These are phyloP conservation scores for Teunomyces atbi DNA, from an alignment of 805 yeast genomes.

Conservation along the genomic window DNA sequence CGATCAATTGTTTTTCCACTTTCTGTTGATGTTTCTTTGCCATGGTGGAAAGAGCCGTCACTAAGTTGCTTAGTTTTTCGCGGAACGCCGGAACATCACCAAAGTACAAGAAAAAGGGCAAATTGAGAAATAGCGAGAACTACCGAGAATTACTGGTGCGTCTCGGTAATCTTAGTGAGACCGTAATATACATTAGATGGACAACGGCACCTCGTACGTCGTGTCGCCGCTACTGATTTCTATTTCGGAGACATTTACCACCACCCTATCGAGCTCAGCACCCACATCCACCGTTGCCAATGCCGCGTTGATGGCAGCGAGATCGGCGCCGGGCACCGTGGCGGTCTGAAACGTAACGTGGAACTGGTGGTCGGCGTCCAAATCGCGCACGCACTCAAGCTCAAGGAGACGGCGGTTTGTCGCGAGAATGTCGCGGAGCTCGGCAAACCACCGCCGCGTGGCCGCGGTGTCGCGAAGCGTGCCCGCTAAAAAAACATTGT, in stretches of 20 bases:
- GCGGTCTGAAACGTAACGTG: slow-evolving; percentile 15
- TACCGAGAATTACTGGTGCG: too few relatives aligned
- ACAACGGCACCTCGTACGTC: neutral
- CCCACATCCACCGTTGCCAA: slow-evolving; percentile 4
- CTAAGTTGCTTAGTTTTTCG: slow-evolving; percentile 1
- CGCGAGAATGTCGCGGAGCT: slow-evolving; percentile 9
- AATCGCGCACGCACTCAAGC: neutral
- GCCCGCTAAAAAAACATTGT: slow-evolving; percentile 14
- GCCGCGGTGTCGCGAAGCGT: slow-evolving; percentile 4
- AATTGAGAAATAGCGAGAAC: too few relatives aligned
- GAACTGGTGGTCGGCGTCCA: slow-evolving; percentile 4
- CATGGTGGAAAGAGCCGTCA: slow-evolving; percentile 13
- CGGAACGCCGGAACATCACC: neutral
- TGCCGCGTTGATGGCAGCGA: neutral
- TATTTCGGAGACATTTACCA: slow-evolving; percentile 4
- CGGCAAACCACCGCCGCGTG: slow-evolving; percentile 9
- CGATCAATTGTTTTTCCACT: slow-evolving; percentile 52
- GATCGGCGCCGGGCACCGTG: slow-evolving; percentile 4
- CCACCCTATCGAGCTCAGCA: slow-evolving; percentile 3
- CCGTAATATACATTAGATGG: neutral
- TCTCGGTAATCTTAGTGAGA: too few relatives aligned
- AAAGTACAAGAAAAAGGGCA: neutral
- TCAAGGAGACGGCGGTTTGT: slow-evolving; percentile 11
- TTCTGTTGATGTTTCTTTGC: slow-evolving; percentile 42
- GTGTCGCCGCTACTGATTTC: neutral